Percentiles rank a stretch among this genome's conserved stretches.
Conservation (phyloP, 106 monocot species). For the Narthecium ossifragum region DNA sequence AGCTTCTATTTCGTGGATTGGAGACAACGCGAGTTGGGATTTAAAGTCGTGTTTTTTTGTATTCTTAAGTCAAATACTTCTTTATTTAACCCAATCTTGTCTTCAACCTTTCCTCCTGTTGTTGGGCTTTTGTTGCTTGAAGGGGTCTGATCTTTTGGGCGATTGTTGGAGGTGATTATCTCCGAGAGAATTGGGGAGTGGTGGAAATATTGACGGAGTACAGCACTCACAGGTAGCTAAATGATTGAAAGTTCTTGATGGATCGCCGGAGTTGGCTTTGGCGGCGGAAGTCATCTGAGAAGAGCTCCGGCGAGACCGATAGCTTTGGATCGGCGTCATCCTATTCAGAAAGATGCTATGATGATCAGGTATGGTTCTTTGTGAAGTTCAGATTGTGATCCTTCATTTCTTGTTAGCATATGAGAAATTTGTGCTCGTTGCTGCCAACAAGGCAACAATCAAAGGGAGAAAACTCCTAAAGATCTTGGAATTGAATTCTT, state of each 20-base stretch:
- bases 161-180: no score
- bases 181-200: neutral
- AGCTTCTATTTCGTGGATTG: neutral
- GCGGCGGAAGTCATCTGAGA: slow-evolving; percentile 60
- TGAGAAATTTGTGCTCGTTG: neutral
- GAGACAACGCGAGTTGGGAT: no score
- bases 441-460: no score
- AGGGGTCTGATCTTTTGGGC: no score
- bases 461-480: no score
- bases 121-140: no score
- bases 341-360: slow-evolving; percentile 43
- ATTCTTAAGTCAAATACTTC: no score
- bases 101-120: no score
- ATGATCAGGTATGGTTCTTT: slow-evolving; percentile 55
- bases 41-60: no score
- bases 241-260: slow-evolving; percentile 22
- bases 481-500: no score
- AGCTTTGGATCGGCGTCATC: slow-evolving; percentile 65
- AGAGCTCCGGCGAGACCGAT: slow-evolving; percentile 72
- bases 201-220: neutral
- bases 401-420: neutral
- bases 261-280: slow-evolving; percentile 61
- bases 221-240: no score
- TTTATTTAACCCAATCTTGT: no score
- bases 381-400: neutral